Conservation (phyloP, 306 rosid species). For the Glycine latifolia region DNA sequence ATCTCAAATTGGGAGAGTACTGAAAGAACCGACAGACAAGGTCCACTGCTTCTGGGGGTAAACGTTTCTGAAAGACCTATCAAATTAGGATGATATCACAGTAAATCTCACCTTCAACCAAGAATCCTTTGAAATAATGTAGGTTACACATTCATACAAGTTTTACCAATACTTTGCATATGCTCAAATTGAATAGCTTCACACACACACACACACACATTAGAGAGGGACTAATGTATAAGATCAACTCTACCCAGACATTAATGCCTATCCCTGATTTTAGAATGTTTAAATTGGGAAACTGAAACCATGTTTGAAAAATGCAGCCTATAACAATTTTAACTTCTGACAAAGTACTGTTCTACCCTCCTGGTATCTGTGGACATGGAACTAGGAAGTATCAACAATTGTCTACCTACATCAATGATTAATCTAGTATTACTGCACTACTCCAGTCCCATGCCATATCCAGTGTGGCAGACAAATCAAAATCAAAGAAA, state of each 20-base stretch:
- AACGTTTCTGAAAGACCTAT: conserved; percentile 97
- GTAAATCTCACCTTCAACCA: conserved; percentile 39
- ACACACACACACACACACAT: background rate
- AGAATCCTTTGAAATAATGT: conserved; percentile 15
- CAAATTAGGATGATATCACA: conserved; percentile 25
- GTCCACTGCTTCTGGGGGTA: conserved; percentile 99
- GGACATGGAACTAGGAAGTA: conserved; percentile 6
- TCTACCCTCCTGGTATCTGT: conserved; percentile 16
- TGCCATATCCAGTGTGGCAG: background rate
- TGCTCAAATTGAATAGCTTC: conserved; percentile 37
- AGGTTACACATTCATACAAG: background rate
- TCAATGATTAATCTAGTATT: conserved; percentile 23
- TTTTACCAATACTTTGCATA: conserved; percentile 7
- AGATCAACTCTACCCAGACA: conserved; percentile 11
- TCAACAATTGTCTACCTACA: conserved; percentile 25
- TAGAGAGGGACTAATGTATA: conserved; percentile 26
- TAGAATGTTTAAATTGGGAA: conserved; percentile 8
- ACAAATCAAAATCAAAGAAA: conserved; percentile 28
- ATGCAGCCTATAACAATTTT: conserved; percentile 26
- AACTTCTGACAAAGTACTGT: conserved; percentile 11
- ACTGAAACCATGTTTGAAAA: conserved; percentile 22
- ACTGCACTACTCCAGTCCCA: conserved; percentile 30
- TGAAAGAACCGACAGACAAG: conserved; percentile 98
- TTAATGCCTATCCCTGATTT: conserved; percentile 16
- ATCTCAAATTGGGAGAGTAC: conserved; percentile 97